A percentile compares a stretch with the other conserved stretches of the same genome.
These are phyloP conservation scores for Fusarium pseudograminearum DNA, from an alignment of 2,329 filamentous ascomycete species.

Conservation along the genomic window DNA sequence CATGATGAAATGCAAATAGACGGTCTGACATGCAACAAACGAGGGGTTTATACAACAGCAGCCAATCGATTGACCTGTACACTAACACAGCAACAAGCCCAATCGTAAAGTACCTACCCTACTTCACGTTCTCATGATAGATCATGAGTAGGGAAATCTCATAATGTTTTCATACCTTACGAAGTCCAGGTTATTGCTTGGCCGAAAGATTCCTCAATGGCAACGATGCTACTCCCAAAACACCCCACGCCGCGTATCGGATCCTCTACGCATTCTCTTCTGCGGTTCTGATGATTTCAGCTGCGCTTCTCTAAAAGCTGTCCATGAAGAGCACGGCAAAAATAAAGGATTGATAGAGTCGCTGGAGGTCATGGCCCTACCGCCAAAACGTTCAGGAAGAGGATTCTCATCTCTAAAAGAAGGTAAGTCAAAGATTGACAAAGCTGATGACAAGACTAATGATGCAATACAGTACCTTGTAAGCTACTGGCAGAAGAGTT, in stretches of 20 bases:
- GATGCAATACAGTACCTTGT: constrained; percentile 79
- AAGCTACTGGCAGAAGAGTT: constrained; percentile 73
- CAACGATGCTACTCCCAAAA: constrained; percentile 39
- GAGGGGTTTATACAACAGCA: constrained; percentile 30
- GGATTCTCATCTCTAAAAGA: constrained; percentile 75
- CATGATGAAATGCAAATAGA: constrained; percentile 50
- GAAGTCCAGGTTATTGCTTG: constrained; percentile 19
- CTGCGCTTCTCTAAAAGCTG: constrained; percentile 77
- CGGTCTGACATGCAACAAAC: constrained; percentile 52
- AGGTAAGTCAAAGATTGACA: constrained; percentile 59
- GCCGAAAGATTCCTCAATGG: constrained; percentile 14
- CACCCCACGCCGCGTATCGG: constrained; percentile 48
- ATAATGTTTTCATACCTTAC: constrained; percentile 40
- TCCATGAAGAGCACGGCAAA: constrained; percentile 69
- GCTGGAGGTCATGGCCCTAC: constrained; percentile 87
- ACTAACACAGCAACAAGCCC: not conserved
- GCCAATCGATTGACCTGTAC: not conserved
- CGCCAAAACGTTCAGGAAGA: constrained; percentile 81
- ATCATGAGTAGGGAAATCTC: not conserved
- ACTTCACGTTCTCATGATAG: not conserved
- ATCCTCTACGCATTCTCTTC: constrained; percentile 86
- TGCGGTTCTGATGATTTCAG: constrained; percentile 96
- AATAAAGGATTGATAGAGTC: constrained; percentile 72
- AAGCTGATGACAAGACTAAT: not conserved
- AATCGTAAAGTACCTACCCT: not conserved